A percentile compares a stretch with the other conserved stretches of the same genome.
Conservation (phyloP, 1,284 basidiomycete genomes). For the Schizophyllum amplum region DNA sequence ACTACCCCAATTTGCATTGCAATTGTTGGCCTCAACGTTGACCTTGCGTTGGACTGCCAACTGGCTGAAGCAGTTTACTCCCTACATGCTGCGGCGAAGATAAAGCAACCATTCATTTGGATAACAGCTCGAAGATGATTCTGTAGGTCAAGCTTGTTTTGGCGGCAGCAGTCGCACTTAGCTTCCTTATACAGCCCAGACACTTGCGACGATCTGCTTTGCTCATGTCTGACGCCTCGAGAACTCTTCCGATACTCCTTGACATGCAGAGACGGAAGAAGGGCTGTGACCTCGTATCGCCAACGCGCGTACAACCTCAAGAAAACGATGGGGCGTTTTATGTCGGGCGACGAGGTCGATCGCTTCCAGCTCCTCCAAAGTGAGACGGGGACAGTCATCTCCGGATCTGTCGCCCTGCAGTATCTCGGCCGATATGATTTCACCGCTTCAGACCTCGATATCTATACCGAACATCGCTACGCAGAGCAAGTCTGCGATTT, state of each 20-base stretch:
- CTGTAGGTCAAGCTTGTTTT: too few relatives aligned
- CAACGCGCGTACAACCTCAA: conserved; percentile 10
- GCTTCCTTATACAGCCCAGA: too few relatives aligned
- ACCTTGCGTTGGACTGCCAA: too few relatives aligned
- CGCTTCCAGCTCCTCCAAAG: conserved; percentile 25
- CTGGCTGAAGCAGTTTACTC: too few relatives aligned
- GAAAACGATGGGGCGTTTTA: conserved; percentile 19
- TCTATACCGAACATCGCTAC: conserved; percentile 22
- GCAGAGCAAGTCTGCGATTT: conserved; percentile 1
- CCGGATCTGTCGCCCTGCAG: conserved; percentile 32
- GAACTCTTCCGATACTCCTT: not conserved
- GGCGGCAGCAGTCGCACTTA: too few relatives aligned
- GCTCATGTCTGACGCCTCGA: not conserved
- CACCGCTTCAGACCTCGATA: conserved; percentile 27
- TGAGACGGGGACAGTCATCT: conserved; percentile 25
- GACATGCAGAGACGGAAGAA: not conserved
- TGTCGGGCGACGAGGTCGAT: conserved; percentile 10
- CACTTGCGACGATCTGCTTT: not conserved
- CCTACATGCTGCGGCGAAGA: too few relatives aligned
- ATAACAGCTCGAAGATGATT: too few relatives aligned
- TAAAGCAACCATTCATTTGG: too few relatives aligned
- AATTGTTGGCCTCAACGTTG: too few relatives aligned
- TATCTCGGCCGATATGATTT: conserved; percentile 27
- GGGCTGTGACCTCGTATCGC: conserved; percentile 3
- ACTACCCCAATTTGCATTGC: too few relatives aligned